Conservation (phyloP, 129 eudicot species). For the Apium graveolens region DNA sequence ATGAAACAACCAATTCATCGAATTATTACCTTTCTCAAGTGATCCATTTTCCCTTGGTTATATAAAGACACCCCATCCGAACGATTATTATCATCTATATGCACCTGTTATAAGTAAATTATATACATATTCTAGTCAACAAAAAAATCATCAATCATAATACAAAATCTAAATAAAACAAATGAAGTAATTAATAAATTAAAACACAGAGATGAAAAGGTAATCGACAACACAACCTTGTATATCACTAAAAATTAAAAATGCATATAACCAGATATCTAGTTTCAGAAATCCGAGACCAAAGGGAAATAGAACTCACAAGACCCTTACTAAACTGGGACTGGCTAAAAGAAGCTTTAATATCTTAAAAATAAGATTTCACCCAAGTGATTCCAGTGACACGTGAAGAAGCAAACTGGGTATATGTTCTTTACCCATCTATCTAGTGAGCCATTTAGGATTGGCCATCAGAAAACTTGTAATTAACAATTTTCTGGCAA, state of each 20-base stretch:
- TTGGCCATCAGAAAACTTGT: too few relatives aligned
- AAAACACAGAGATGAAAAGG: neutral
- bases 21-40: constrained; percentile 46
- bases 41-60: constrained; percentile 20
- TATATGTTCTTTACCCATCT: too few relatives aligned
- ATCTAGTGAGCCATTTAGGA: too few relatives aligned
- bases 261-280: neutral
- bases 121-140: neutral
- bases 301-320: constrained; percentile 28
- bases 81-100: constrained; percentile 30
- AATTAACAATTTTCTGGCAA: too few relatives aligned
- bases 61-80: constrained; percentile 2
- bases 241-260: neutral
- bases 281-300: too few relatives aligned
- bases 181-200: neutral
- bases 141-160: neutral
- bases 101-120: constrained; percentile 38
- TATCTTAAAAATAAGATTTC: constrained; percentile 71
- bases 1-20: neutral
- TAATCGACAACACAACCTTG: neutral
- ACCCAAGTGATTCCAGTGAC: constrained; percentile 83
- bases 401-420: constrained; percentile 26
- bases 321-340: constrained; percentile 74
- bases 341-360: constrained; percentile 44
- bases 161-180: neutral